Evolutionary conservation across 208 protist genomes (phyloP), one percentile per base, ranked within the genome.

Genomic region (Acanthamoeba sp.): DNA sequence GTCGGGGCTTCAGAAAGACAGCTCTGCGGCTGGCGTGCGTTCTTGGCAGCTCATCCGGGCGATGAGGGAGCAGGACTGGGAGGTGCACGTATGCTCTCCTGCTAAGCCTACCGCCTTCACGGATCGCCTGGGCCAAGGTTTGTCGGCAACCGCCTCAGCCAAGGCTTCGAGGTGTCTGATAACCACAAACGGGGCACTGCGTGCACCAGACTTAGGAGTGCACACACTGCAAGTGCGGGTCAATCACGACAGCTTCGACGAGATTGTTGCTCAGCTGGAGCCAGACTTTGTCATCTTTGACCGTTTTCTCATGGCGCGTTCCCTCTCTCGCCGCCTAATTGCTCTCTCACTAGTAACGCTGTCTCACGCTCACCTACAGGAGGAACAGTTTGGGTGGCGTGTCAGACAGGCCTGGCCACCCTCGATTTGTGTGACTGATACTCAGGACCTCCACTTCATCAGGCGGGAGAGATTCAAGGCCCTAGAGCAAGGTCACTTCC

Each of bases 211-310:
- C 6, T 36, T 24, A n/a, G 55, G 40, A 3, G 87, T 50, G 18
- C 36, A 48, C 87, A 92, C 57, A 14, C 50, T 42, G 29, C 59
- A 66, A 22, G 87, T 73, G 55, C 71, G 18, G 42, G 87, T 73
- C 14, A 92, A 73, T 45, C 29, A 92, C 29, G 87, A 92, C 87
- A 76, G 57, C 59, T 92, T 92, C 29, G 55, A 92, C 38, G 59
- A 29, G 45, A 10, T 45, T 2, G 50, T 92, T 6, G 87, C 57
- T 3, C 20, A 92, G 24, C 16, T 92, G 36, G 45, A 50, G 87
- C 87, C 87, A 1, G 40, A 92, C 87, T 92, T 69, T 73, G 87
- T 92, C 32, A 66, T 92, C 87, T 92, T 92, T 22, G 87, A 92
- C 27, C 50, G 87, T 20, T 92, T 92, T 27, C 59, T 92, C 29